Evolutionary conservation across 1,139 yeast genomes (phyloP), one percentile per base, ranked within the genome.

Genomic region (Pichia norvegensis): DNA sequence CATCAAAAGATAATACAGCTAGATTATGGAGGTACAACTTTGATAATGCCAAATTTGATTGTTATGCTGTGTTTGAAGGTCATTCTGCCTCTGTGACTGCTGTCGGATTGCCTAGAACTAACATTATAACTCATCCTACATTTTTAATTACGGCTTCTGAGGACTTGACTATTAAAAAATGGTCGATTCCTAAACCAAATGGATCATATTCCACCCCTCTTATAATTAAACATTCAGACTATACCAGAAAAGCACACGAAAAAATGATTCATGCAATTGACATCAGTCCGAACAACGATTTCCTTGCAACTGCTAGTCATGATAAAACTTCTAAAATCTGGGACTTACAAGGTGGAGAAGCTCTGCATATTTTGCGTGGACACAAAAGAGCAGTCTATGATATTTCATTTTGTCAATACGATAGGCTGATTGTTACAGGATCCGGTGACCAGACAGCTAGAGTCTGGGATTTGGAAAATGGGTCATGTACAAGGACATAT

Each of bases 371-470:
- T 5, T 69, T 94, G 52, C 78, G 81, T 51, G 97, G 96, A 21
- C 98, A 94, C 64, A 83, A 81, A 63, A 78, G 98, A 59, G 97
- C 98, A 14, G 76, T 92, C 42, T 94, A 97, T 95, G 94, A 87
- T 59, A 81, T 88, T 35, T 74, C 76, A 52, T 92, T 92, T 63
- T 85, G 87, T 58, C 80, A 79, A 41, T 84, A 72, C 62, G 96
- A 86, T 58, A 83, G 86, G 63, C 66, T 81, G 7, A 57, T 86
- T 14, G 79, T 81, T 33, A 90, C 97, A 0, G 81, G 85, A 16
- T 79, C 94, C 42, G 97, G 97, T 52, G 99, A 92, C 65, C 87
- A 86, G 62, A 83, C 96, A 1, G 74, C 85, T 49, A 85, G 87
- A 61, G 72, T 88, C 37, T 92, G 99, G 99, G 84, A 86, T 35